A percentile compares a stretch with the other conserved stretches of the same genome.
Evolutionary conservation across 1,139 yeast species (phyloP).

Genomic region (Yamadazyma atmosphaerica): DNA sequence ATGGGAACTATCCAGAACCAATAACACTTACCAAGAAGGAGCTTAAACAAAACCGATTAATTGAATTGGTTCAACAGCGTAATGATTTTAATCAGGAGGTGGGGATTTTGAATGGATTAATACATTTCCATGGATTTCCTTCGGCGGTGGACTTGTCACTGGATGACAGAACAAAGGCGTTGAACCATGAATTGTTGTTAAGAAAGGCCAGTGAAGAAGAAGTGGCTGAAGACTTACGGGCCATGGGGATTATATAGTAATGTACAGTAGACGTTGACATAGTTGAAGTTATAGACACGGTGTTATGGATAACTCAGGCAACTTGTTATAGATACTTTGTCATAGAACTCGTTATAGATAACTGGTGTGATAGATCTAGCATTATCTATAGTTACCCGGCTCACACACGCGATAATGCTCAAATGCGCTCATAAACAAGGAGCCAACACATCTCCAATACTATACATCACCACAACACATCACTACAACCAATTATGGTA

Average conservation of each 20-base stretch:
- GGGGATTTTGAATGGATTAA: slow-evolving; percentile 56
- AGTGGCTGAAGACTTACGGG: slow-evolving; percentile 56
- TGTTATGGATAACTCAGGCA: no score
- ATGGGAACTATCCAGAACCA: slow-evolving; percentile 3
- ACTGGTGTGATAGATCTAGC: no score
- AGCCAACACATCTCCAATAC: no score
- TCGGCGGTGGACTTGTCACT: slow-evolving; percentile 52
- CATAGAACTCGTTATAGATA: no score
- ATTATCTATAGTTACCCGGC: no score
- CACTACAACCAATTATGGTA: slow-evolving; percentile 49
- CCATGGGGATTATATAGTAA: slow-evolving; percentile 42
- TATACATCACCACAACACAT: neutral
- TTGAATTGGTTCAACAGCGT: slow-evolving; percentile 53
- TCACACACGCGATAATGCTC: no score
- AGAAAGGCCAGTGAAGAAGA: slow-evolving; percentile 61
- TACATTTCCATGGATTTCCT: slow-evolving; percentile 64
- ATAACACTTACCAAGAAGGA: slow-evolving; percentile 31
- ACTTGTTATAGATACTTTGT: no score
- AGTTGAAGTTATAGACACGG: neutral
- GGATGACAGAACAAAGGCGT: slow-evolving; percentile 17
- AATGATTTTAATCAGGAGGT: slow-evolving; percentile 56
- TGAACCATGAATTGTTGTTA: slow-evolving; percentile 38
- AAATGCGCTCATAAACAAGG: neutral
- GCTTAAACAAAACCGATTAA: slow-evolving; percentile 37
- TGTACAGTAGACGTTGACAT: neutral